Evolutionary conservation across 1,284 basidiomycete species (phyloP).

Genomic region (Ustilago curta): DNA sequence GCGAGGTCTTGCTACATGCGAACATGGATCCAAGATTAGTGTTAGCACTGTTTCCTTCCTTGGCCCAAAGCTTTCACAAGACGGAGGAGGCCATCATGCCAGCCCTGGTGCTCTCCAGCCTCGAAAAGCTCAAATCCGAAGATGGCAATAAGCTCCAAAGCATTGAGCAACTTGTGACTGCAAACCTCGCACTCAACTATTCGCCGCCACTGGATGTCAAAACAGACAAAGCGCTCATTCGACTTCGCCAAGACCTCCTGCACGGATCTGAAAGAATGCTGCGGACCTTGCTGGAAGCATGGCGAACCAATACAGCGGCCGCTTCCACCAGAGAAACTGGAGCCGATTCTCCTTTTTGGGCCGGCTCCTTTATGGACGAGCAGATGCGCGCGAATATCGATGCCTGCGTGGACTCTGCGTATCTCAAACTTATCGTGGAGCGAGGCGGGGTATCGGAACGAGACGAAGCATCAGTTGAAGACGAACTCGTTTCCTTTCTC

Average conservation of each 20-base stretch:
- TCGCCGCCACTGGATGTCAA: conserved; percentile 38
- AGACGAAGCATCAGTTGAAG: conserved; percentile 10
- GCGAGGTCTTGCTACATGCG: conserved; percentile 22
- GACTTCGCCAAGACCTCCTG: conserved; percentile 9
- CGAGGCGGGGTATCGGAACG: conserved; percentile 2
- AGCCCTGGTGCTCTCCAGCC: conserved; percentile 10
- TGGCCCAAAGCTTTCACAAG: neutral
- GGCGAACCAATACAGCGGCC: conserved; percentile 18
- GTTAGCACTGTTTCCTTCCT: conserved; percentile 31
- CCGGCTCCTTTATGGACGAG: conserved; percentile 41
- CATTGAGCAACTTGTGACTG: conserved; percentile 27
- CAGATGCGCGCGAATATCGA: conserved; percentile 34
- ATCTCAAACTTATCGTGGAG: conserved; percentile 29
- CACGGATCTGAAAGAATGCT: conserved; percentile 47
- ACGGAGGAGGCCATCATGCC: conserved; percentile 36
- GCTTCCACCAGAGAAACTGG: neutral
- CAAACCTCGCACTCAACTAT: conserved; percentile 57
- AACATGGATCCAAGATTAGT: conserved; percentile 46
- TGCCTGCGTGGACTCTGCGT: conserved; percentile 28
- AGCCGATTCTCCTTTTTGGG: conserved; percentile 3
- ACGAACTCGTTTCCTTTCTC: conserved; percentile 34
- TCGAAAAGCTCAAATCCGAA: conserved; percentile 13
- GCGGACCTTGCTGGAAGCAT: conserved; percentile 20
- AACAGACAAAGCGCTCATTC: conserved; percentile 28
- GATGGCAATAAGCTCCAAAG: conserved; percentile 9